Evolutionary conservation across 345 rosid genomes (phyloP).

Genomic region (Citrus reticulata): DNA sequence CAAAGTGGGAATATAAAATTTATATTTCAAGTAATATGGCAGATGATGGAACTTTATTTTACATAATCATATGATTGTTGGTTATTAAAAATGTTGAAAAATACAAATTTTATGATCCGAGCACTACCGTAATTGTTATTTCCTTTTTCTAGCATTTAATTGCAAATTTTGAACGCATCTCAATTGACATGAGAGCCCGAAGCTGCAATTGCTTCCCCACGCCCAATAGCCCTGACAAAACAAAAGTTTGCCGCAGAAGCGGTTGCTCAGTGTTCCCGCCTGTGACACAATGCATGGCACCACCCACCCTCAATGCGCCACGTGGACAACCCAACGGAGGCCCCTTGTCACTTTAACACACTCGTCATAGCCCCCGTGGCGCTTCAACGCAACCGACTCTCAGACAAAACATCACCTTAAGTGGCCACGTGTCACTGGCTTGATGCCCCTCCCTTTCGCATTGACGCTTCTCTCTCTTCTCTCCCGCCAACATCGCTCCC

Average conservation of each 20-base stretch:
- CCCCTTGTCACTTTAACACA: too few relatives aligned
- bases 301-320: neutral
- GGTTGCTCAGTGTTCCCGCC: neutral
- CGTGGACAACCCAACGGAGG: neutral
- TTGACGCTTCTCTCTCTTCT: conserved; percentile 13
- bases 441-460: neutral
- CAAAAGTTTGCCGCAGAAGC: neutral
- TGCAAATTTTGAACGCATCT: too few relatives aligned
- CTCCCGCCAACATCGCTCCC: conserved; percentile 68
- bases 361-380: conserved; percentile 9
- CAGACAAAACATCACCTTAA: neutral
- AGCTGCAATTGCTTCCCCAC: neutral
- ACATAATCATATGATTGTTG: too few relatives aligned
- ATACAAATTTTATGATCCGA: too few relatives aligned
- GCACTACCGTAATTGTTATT: too few relatives aligned
- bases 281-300: neutral
- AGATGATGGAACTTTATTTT: too few relatives aligned
- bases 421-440: conserved; percentile 18
- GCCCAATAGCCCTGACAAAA: neutral
- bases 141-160: too few relatives aligned
- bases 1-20: too few relatives aligned
- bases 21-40: too few relatives aligned
- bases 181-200: too few relatives aligned
- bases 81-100: too few relatives aligned
- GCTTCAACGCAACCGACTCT: neutral